Base-by-base conservation (phyloP, 345 rosid species). In the Melaleuca alternifolia region DNA sequence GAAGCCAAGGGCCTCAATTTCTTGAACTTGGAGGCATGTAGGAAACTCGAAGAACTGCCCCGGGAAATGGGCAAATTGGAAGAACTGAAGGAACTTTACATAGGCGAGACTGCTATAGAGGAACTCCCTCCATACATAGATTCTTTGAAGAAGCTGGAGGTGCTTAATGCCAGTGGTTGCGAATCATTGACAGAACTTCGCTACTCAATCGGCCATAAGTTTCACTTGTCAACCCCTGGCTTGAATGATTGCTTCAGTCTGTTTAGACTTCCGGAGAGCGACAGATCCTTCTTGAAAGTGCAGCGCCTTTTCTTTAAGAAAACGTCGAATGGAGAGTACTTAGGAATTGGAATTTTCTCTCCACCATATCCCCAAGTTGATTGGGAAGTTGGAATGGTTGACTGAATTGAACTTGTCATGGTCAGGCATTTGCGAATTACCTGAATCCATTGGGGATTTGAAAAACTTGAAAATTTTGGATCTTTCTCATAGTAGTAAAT, bases 401-500 rank as follows among this genome's bases (percentile, higher is more conserved):
- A 54, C 57, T 9, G 8, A 54, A 54, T 54, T 54, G 57, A 10
- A 26, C 16, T 59, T 59, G 65, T 59, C 65, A 59, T n/a, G 3
- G 1, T 59, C 30, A 30, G 44, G 76, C 41, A 62, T 65, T 65
- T 33, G 21, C 23, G 23, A 33, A 33, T 65, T 65, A 20, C 77
- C 46, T 16, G 24, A 65, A 65, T 65, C 77, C 46, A 33, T 33
- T 9, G 46, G 77, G 24, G 77, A 65, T 33, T 65, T 65, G 46
- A 65, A 65, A 65, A 33, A 33, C 46, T 33, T 33, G 77, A 65
- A 65, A 65, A 33, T 65, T 33, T 33, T 65, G 77, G 4, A 16
- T 33, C 16, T 33, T 65, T 11, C 23, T 65, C 0, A 0, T 15
- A 2, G 44, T 30, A 0, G 0, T 0, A 2, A 65, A 65, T 33